Evolutionary conservation across 129 eudicot genomes (phyloP), one percentile per base, ranked within the genome.

Genomic region (Glebionis coronaria): DNA sequence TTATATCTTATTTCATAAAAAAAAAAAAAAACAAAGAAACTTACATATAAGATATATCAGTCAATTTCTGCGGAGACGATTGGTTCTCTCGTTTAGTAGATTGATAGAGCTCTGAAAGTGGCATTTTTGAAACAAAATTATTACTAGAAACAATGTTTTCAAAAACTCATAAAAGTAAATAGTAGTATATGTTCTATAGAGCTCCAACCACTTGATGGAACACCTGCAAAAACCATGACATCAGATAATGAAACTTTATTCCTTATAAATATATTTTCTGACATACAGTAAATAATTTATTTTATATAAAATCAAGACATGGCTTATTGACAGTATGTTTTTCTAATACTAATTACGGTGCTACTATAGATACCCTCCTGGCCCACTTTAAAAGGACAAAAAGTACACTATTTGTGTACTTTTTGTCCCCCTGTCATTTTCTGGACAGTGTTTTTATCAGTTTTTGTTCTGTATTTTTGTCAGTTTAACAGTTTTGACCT

Each of bases 41-140:
- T 71, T 85, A 90, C 99, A 82, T 64, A 44, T 76, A 76, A 56
- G 95, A 77, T 61, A 76, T 40, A 71, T 78, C 87, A 31, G 77
- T 27, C 14, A 82, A 3, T 50, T 75, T 85, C 54, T 73, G 83
- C 38, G 81, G 93, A 29, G 72, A 44, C 15, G 80, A 67, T 67
- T 87, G 90, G 65, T 71, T 66, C 78, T 81, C 86, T 62, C 88
- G 92, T 23, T 80, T 71, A 61, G 70, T 71, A 78, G 87, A 72
- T 74, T 81, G 67, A 62, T 79, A 78, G 19, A 94, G 73, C 76
- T 94, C 99, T 14, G 95, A 83, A 46, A 94, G 87, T 78, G 99
- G 97, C 99, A 94, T 94, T 66, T 44, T 78, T 65, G 56, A 62
- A 42, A 28, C 66, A 28, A 59, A 53, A 61, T n/a, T n/a, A 9